Percentiles rank a stretch among this genome's conserved stretches.
phyloP scores from a whole-genome alignment of 2,329 filamentous ascomycete genomes.

The Fusarium coicis region DNA sequence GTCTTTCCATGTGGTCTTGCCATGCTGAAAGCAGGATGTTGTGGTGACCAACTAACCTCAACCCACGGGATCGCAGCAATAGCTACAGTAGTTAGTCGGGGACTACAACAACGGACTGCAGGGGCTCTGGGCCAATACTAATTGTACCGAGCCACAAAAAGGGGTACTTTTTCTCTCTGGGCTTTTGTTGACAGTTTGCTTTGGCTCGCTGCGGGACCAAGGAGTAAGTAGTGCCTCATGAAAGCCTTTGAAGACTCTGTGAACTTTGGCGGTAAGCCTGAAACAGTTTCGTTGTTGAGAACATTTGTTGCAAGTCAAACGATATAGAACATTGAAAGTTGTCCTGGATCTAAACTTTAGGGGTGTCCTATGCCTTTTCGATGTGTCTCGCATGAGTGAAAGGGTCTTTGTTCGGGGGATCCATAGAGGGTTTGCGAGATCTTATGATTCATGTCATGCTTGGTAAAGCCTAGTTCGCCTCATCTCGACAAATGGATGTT shows the following conservation, averaged over 20 bases:
- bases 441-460: not conserved
- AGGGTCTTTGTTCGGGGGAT: not conserved
- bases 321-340: not conserved
- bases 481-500: not conserved
- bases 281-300: conserved; percentile 2
- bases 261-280: conserved; percentile 4
- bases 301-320: not conserved
- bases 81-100: not conserved
- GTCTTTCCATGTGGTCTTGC: not conserved
- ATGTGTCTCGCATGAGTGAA: conserved; percentile 33
- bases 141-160: not conserved
- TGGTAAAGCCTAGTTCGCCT: not conserved
- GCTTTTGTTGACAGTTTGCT: not conserved
- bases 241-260: not conserved
- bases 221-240: not conserved
- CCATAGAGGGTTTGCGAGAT: conserved; percentile 2
- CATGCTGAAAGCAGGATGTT: not conserved
- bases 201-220: not conserved
- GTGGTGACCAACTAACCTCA: not conserved
- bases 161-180: not conserved
- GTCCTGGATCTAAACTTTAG: conserved; percentile 1
- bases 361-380: conserved; percentile 21
- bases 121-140: not conserved
- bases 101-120: not conserved
- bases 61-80: not conserved